phyloP scores from a whole-genome alignment of 1,139 yeast genomes.

The Pichia sp. region DNA sequence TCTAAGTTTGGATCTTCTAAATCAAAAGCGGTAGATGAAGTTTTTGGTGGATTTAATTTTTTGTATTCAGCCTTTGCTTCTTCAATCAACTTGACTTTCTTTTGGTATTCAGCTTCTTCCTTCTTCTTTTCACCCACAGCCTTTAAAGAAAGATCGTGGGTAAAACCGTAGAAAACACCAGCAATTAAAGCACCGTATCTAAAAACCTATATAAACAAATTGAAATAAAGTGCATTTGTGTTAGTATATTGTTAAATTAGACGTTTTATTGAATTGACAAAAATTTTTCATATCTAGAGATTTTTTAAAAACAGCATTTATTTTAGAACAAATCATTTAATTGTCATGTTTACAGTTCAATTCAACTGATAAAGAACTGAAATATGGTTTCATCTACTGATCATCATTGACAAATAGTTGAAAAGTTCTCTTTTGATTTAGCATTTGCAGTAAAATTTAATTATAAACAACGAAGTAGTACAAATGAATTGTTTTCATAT shows the following conservation, averaged over 20 bases:
- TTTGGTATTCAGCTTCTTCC: constrained; percentile 53
- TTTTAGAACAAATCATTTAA: too few relatives aligned
- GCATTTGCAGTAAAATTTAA: too few relatives aligned
- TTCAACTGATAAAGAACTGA: too few relatives aligned
- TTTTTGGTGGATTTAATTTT: constrained; percentile 46
- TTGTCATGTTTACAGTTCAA: too few relatives aligned
- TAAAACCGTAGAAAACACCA: constrained; percentile 86
- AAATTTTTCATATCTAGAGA: too few relatives aligned
- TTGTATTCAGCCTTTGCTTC: constrained; percentile 89
- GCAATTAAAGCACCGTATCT: constrained; percentile 91
- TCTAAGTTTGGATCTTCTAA: constrained; percentile 91
- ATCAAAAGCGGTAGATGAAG: constrained; percentile 46
- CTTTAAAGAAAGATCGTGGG: constrained; percentile 70
- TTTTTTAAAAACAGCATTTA: too few relatives aligned
- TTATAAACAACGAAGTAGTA: too few relatives aligned
- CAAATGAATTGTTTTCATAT: too few relatives aligned
- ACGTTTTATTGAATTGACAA: too few relatives aligned
- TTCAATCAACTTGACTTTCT: constrained; percentile 69
- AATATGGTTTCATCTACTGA: too few relatives aligned
- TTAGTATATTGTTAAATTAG: background rate
- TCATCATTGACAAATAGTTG: too few relatives aligned
- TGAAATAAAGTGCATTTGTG: background rate
- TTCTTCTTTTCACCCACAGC: constrained; percentile 51
- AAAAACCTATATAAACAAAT: constrained; percentile 35
- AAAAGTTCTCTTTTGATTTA: too few relatives aligned